Evolutionary conservation across 768 basidiomycete species (phyloP).

Genomic region (Hericium alpestre): DNA sequence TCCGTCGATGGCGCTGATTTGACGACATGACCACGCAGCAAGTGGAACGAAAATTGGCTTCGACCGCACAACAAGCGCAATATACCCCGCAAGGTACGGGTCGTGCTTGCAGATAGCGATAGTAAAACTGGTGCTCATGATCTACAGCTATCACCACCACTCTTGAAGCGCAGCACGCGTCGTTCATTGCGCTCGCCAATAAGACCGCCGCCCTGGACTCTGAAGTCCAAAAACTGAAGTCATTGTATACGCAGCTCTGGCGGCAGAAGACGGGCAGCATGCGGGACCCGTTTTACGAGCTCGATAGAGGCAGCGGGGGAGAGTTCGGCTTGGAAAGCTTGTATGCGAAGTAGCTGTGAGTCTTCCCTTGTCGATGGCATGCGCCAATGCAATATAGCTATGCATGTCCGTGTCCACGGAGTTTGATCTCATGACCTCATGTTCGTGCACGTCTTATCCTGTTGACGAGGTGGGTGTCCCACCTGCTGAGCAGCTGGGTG

Average conservation of each 20-base stretch:
- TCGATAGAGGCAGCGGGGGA: constrained; percentile 25
- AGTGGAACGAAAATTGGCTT: constrained; percentile 76
- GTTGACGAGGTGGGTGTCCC: no score
- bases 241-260: constrained; percentile 69
- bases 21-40: constrained; percentile 31
- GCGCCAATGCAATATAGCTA: background rate
- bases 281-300: constrained; percentile 68
- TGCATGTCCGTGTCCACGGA: no score
- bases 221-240: constrained; percentile 69
- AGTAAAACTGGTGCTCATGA: constrained; percentile 1
- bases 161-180: constrained; percentile 69
- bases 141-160: constrained; percentile 58
- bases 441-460: no score
- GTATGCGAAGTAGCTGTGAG: constrained; percentile 23
- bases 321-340: constrained; percentile 44
- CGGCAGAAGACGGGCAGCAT: constrained; percentile 71
- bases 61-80: constrained; percentile 52
- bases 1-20: background rate
- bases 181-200: constrained; percentile 66
- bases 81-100: constrained; percentile 61
- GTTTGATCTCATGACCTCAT: no score
- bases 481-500: no score
- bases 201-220: constrained; percentile 66
- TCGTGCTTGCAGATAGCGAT: constrained; percentile 1
- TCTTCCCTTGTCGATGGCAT: background rate